phyloP scores from a whole-genome alignment of 2,329 filamentous ascomycete genomes.

The Alternaria tenuissima region DNA sequence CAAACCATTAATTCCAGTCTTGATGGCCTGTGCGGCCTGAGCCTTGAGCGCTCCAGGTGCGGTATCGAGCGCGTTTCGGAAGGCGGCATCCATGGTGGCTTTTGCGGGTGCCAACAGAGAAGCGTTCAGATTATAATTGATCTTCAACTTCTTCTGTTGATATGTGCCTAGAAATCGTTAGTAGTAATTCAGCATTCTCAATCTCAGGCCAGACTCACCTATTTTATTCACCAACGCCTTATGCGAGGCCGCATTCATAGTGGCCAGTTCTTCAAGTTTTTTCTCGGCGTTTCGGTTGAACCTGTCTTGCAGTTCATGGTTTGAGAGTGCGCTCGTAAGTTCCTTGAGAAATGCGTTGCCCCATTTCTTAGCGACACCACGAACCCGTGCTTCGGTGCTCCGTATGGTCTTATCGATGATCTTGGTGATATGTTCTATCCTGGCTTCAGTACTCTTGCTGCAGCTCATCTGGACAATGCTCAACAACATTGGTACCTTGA shows the following conservation, averaged over 20 bases:
- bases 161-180: slow-evolving; percentile 4
- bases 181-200: background rate
- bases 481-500: slow-evolving; percentile 13
- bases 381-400: background rate
- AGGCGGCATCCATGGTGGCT: slow-evolving; percentile 1
- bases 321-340: background rate
- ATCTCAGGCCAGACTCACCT: background rate
- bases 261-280: background rate
- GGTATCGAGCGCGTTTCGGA: slow-evolving; percentile 2
- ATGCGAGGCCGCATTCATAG: slow-evolving; percentile 4
- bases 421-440: slow-evolving; percentile 21
- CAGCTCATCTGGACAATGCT: slow-evolving; percentile 30
- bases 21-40: slow-evolving; percentile 6
- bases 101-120: background rate
- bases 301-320: background rate
- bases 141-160: slow-evolving; percentile 11
- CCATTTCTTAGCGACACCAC: background rate
- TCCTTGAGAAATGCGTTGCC: background rate
- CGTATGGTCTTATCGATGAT: slow-evolving; percentile 15
- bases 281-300: slow-evolving; percentile 7
- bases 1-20: background rate
- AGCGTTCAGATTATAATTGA: slow-evolving; percentile 12
- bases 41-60: slow-evolving; percentile 5
- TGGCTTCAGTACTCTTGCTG: slow-evolving; percentile 20
- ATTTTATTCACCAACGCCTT: slow-evolving; percentile 5